Evolutionary conservation across 164 flowering plant genomes (phyloP).

Genomic region (Magnolia changhungtana): DNA sequence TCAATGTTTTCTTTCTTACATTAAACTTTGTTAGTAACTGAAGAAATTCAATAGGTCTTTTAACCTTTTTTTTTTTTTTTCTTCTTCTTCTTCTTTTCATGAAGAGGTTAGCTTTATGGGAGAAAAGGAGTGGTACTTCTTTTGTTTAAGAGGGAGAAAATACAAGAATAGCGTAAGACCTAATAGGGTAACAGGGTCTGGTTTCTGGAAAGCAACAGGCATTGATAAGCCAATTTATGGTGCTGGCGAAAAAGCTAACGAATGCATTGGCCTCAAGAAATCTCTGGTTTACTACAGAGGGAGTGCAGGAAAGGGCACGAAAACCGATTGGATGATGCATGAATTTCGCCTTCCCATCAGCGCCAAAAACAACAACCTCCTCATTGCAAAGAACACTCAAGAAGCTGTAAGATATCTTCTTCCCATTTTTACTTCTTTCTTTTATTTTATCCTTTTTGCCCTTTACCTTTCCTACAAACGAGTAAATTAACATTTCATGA

Average conservation of each 20-base stretch:
- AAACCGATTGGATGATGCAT: conserved; percentile 99
- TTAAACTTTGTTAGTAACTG: no score
- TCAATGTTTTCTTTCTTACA: no score
- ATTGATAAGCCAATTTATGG: conserved; percentile 74
- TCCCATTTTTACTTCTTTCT: conserved; percentile 7
- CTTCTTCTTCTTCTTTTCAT: not conserved
- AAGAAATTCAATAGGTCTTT: no score
- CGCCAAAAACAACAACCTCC: conserved; percentile 5
- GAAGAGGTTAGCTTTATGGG: conserved; percentile 39
- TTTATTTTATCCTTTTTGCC: not conserved
- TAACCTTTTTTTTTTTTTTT: no score
- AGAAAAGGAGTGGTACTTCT: conserved; percentile 80
- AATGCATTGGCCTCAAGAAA: conserved; percentile 77
- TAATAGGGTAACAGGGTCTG: conserved; percentile 88
- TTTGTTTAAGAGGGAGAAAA: conserved; percentile 85
- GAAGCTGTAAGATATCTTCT: conserved; percentile 13
- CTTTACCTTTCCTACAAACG: not conserved
- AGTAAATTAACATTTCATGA: not conserved
- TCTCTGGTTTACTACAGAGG: conserved; percentile 88
- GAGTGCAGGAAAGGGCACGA: conserved; percentile 89
- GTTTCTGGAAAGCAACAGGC: conserved; percentile 98
- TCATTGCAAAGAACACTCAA: conserved; percentile 16
- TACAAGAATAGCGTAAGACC: conserved; percentile 90
- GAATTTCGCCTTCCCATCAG: conserved; percentile 78
- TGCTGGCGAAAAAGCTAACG: conserved; percentile 23